phyloP scores from a whole-genome alignment of 306 rosid species.

The Rosa lucieae region DNA sequence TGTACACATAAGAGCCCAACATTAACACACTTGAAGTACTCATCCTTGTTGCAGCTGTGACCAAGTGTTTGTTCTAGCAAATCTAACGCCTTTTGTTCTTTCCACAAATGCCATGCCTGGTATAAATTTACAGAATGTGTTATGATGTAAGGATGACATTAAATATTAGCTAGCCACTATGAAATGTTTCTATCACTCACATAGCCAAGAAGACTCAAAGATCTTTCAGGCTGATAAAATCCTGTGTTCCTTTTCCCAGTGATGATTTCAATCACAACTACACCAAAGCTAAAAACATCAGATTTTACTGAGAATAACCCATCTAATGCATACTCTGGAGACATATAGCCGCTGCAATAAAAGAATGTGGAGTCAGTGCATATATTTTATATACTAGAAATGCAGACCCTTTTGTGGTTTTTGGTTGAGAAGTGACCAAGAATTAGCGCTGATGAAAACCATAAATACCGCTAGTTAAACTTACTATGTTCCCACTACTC shows the following conservation, averaged over 20 bases:
- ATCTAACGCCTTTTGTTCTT: constrained; percentile 52
- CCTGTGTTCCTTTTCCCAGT: constrained; percentile 69
- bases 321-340: constrained; percentile 75
- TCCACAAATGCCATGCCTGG: constrained; percentile 78
- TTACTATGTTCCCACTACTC: constrained; percentile 89
- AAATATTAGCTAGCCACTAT: background rate
- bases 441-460: background rate
- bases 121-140: constrained; percentile 3
- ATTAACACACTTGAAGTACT: constrained; percentile 53
- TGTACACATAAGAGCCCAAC: constrained; percentile 68
- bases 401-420: background rate
- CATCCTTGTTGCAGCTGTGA: constrained; percentile 49
- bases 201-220: constrained; percentile 68
- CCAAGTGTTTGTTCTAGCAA: constrained; percentile 51
- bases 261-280: constrained; percentile 64
- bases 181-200: constrained; percentile 30
- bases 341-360: constrained; percentile 63
- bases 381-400: background rate
- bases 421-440: background rate
- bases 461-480: constrained; percentile 16
- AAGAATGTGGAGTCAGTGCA: constrained; percentile 11
- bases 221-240: constrained; percentile 54
- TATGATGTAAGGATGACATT: background rate
- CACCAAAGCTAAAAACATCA: constrained; percentile 72
- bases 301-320: constrained; percentile 66